Evolutionary conservation across 495 filamentous ascomycete genomes (phyloP), one percentile per base, ranked within the genome.

Genomic region (Hyaloscypha bicolor): DNA sequence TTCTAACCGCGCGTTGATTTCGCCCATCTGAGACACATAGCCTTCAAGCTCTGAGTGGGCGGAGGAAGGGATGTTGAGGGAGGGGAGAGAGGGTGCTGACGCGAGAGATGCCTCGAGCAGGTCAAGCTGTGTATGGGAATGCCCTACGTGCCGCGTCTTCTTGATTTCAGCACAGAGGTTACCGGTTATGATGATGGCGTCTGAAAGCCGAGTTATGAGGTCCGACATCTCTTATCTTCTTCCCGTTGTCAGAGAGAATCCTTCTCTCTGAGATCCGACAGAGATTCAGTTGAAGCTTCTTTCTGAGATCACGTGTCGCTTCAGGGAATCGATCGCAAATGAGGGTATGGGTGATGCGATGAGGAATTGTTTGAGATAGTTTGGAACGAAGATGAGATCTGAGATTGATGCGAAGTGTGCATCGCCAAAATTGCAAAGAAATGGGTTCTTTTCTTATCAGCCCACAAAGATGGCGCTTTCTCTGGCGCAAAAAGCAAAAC

Each of bases 51-150:
- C 16, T 25, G 25, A 25, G 25, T 25, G 25, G 25, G 25, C 8
- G 42, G 42, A 19, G 42, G 42, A 48, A 32, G 25, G 25, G 25
- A 25, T 25, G 56, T 33, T 14, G 19, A 35, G 33, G 30, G 30
- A 14, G 56, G 16, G 31, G 56, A 22, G 11, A 33, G 56, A 33
- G 25, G 56, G 56, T 9, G 29, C 31, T 9, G 16, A 31, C 16
- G 33, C 19, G 56, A 59, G 56, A 32, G 56, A 59, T 5, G 56
- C 19, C 33, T 59, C 29, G 31, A 59, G 56, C 29, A 59, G 56
- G 30, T 59, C 56, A 29, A 59, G 56, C n/a, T 59, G 56, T 3
- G 56, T 59, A 21, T 59, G 56, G 2, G 33, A 9, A 2, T 31
- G 12, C 9, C 56, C 56, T 21, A 31, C 4, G 31, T 59, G 56